Percentiles rank a stretch among this genome's conserved stretches.
phyloP scores from a whole-genome alignment of 441 rosid species.

The Macaranga tanarius region DNA sequence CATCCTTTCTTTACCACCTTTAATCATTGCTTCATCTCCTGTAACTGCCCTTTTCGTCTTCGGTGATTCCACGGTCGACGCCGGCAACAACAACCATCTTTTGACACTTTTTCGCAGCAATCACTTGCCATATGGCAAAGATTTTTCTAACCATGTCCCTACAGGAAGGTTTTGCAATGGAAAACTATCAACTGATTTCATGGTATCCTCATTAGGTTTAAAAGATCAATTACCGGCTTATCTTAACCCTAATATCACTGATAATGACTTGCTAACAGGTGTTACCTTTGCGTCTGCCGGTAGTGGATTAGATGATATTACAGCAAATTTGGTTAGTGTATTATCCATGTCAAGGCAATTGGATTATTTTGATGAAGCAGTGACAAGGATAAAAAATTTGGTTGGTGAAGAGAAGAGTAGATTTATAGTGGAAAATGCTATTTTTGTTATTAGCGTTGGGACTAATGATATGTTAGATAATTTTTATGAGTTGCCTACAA shows the following conservation, averaged over 20 bases:
- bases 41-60: conserved; percentile 7
- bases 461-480: conserved; percentile 2
- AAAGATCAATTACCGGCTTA: conserved; percentile 33
- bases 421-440: conserved; percentile 1
- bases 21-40: background rate
- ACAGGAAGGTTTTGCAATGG: conserved; percentile 19
- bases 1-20: background rate
- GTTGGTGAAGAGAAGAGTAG: conserved; percentile 3
- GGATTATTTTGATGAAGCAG: conserved; percentile 9
- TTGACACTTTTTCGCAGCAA: background rate
- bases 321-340: background rate
- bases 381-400: background rate
- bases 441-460: conserved; percentile 2
- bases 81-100: conserved; percentile 20
- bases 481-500: background rate
- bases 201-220: conserved; percentile 18
- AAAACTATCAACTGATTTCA: conserved; percentile 13
- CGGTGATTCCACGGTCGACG: conserved; percentile 18
- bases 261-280: conserved; percentile 31
- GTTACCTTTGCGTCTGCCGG: conserved; percentile 39
- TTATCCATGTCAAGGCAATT: background rate
- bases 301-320: conserved; percentile 33
- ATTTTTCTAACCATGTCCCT: conserved; percentile 6
- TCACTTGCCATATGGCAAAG: conserved; percentile 17
- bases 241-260: conserved; percentile 28